Evolutionary conservation across 1,284 basidiomycete genomes (phyloP).

Genomic region (Stereum hirsutum): DNA sequence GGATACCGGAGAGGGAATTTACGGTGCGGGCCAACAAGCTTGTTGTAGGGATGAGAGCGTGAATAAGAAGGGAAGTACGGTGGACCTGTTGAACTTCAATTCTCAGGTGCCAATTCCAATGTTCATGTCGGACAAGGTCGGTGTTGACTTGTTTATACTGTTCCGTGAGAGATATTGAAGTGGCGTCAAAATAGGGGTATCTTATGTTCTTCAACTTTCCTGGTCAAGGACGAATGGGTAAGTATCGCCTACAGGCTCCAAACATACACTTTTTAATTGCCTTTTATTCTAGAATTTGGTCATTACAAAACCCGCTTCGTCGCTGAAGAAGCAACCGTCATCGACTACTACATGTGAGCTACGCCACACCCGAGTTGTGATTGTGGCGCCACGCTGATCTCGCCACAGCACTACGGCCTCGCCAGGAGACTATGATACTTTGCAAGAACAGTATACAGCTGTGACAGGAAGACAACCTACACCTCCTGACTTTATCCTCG

Average conservation of each 20-base stretch:
- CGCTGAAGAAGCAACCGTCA: conserved; percentile 25
- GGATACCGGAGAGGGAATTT: conserved; percentile 27
- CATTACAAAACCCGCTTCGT: conserved; percentile 26
- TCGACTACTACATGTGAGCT: conserved; percentile 31
- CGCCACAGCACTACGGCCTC: conserved; percentile 25
- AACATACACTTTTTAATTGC: too few relatives aligned
- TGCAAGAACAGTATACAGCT: conserved; percentile 29
- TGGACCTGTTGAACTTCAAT: conserved; percentile 32
- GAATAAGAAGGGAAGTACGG: conserved; percentile 32
- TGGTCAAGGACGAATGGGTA: conserved; percentile 28
- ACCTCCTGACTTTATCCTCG: conserved; percentile 28
- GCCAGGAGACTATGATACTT: conserved; percentile 27
- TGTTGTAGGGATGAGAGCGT: conserved; percentile 32
- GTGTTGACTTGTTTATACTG: background rate
- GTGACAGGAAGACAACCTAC: conserved; percentile 31
- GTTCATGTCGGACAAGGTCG: conserved; percentile 31
- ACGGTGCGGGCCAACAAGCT: conserved; percentile 30
- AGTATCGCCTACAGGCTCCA: conserved; percentile 3
- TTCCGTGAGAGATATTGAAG: background rate
- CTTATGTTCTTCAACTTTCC: conserved; percentile 33
- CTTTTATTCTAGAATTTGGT: conserved; percentile 22
- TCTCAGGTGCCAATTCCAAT: conserved; percentile 31
- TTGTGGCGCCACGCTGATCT: background rate
- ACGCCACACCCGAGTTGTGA: background rate
- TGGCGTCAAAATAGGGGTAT: conserved; percentile 22